Evolutionary conservation across 331 rosid genomes (phyloP).

Genomic region (Quercus tomentella): DNA sequence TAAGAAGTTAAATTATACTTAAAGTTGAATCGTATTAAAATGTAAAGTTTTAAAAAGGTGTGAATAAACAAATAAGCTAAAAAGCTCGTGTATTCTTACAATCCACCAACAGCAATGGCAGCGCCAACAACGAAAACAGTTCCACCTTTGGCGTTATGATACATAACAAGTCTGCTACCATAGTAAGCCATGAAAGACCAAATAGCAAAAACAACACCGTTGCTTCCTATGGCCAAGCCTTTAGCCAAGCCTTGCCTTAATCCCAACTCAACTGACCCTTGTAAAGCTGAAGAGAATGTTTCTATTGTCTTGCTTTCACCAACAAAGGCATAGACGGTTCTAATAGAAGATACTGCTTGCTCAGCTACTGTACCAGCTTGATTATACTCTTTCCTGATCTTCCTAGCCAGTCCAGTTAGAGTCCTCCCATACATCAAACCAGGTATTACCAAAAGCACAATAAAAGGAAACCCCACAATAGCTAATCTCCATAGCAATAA

Average conservation of each 20-base stretch:
- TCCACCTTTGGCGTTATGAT: constrained; percentile 77
- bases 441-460: constrained; percentile 65
- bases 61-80: too few relatives aligned
- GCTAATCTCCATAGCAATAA: constrained; percentile 71
- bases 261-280: constrained; percentile 61
- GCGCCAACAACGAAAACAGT: constrained; percentile 81
- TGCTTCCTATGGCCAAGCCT: constrained; percentile 89
- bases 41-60: background rate
- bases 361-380: constrained; percentile 71
- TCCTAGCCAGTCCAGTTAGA: constrained; percentile 56
- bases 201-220: constrained; percentile 71
- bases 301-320: constrained; percentile 66
- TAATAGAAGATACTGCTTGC: constrained; percentile 77
- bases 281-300: constrained; percentile 65
- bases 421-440: constrained; percentile 79
- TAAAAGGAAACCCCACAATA: constrained; percentile 69
- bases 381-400: constrained; percentile 63
- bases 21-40: too few relatives aligned
- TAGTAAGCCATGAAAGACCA: constrained; percentile 80
- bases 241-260: constrained; percentile 78
- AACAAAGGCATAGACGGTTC: constrained; percentile 80
- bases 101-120: constrained; percentile 69
- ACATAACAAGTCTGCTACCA: constrained; percentile 88
- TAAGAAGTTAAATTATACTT: too few relatives aligned
- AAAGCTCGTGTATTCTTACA: constrained; percentile 35